Percentiles rank a stretch among this genome's conserved stretches.
phyloP scores from a whole-genome alignment of 2,329 filamentous ascomycete species.

The Aureobasidium subglaciale region DNA sequence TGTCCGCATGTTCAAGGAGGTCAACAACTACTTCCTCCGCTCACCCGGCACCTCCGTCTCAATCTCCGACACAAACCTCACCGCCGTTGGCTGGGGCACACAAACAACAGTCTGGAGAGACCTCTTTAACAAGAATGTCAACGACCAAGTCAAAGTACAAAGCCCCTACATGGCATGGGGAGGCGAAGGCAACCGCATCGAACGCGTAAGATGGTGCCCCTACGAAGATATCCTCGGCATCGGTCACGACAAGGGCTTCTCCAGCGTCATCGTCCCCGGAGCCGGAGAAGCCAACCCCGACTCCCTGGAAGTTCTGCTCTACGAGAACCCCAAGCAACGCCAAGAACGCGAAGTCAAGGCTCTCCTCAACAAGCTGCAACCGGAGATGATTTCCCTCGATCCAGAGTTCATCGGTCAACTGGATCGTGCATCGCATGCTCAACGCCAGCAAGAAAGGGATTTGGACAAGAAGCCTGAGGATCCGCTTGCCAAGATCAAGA shows the following conservation, averaged over 20 bases:
- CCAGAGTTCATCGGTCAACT: conserved; percentile 87
- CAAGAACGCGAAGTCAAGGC: conserved; percentile 86
- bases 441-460: conserved; percentile 69
- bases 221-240: conserved; percentile 90
- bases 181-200: conserved; percentile 72
- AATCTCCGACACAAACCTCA: conserved; percentile 82
- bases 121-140: conserved; percentile 63
- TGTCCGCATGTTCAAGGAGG: conserved; percentile 85
- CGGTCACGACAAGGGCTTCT: conserved; percentile 78
- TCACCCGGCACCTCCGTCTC: conserved; percentile 75
- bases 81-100: conserved; percentile 86
- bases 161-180: conserved; percentile 92
- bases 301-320: conserved; percentile 86
- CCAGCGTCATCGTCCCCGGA: conserved; percentile 81
- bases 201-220: conserved; percentile 84
- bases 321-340: conserved; percentile 85
- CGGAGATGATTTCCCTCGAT: conserved; percentile 94
- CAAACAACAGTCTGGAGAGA: conserved; percentile 86
- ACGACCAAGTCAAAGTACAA: conserved; percentile 70
- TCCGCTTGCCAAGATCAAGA: conserved; percentile 55
- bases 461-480: conserved; percentile 59
- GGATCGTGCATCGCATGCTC: conserved; percentile 71
- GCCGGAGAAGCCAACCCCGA: conserved; percentile 98
- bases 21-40: conserved; percentile 79
- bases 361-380: conserved; percentile 87